Base-by-base conservation (phyloP, 2,329 filamentous ascomycete species). In the Lachnum nothofagi region DNA sequence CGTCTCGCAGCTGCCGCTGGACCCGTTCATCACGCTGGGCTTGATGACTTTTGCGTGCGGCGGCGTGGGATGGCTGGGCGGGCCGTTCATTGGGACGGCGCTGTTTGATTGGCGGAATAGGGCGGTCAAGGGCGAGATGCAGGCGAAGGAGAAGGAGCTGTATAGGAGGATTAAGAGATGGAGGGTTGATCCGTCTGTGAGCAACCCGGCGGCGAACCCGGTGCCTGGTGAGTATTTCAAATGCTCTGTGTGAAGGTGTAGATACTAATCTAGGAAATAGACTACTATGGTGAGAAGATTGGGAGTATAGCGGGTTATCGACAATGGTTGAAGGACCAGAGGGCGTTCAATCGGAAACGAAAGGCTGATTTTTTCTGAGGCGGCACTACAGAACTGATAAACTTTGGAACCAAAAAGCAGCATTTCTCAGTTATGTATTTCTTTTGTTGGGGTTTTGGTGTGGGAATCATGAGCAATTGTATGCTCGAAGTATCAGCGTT, bases 221-320 rank as follows among this genome's bases (percentile, higher is more conserved):
- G 79, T 80, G 76, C 68, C 64, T 52, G 63, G 63, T 65, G 57
- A 41, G 62, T 52, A 42, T n/a, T 17, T 17, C 33, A 31, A 16
- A 41, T 25, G 9, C 9, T 20, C 22, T 78, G 88, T 95, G 1
- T 91, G 91, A 47, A 60, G 23, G 12, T 22, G 25, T 27, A 27
- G 25, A 27, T 27, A 12, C 25, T 27, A 12, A 27, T 6, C 25
- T 12, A 6, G 12, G n/a, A 4, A 8, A 7, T 42, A 37, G 93
- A 98, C 67, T 98, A 95, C 71, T 98, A 98, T 64, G 93, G 93
- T 62, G 93, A 98, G 74, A 97, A 96, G 78, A 95, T 98, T 62
- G 88, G 87, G 44, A 95, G 90, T 62, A 89, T 97, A 19, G 78
- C 83, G 46, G 91, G 88, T 40, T 98, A 97, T 69, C 77, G 93